Evolutionary conservation across 164 flowering plant species (phyloP).

Genomic region (Magnolia kwangsiensis): DNA sequence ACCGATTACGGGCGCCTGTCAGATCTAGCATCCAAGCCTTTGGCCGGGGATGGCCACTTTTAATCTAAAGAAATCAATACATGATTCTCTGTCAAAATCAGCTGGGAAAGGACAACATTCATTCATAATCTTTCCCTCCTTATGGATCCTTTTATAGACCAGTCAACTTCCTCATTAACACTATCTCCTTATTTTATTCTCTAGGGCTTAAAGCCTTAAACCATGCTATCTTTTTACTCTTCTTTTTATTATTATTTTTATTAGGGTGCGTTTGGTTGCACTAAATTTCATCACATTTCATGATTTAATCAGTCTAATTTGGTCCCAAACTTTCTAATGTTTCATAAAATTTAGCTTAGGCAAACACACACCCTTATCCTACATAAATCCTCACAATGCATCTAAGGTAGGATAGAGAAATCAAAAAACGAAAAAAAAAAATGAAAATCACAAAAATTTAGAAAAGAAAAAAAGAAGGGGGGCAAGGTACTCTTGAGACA

Average conservation of each 20-base stretch:
- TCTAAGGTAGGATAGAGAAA: too few species aligned
- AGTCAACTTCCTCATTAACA: not conserved
- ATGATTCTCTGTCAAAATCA: slow-evolving; percentile 11
- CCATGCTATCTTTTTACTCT: not conserved
- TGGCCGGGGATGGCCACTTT: too few species aligned
- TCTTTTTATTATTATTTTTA: not conserved
- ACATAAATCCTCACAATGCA: too few species aligned
- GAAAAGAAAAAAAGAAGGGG: too few species aligned
- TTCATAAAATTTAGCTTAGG: too few species aligned
- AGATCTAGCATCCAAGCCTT: slow-evolving; percentile 4
- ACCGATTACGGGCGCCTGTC: slow-evolving; percentile 24
- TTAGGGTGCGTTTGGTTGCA: not conserved
- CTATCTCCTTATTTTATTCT: not conserved
- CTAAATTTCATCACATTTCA: too few species aligned
- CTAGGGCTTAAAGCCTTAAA: not conserved
- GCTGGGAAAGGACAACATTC: slow-evolving; percentile 18
- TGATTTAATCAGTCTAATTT: too few species aligned
- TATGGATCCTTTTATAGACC: not conserved
- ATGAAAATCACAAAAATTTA: too few species aligned
- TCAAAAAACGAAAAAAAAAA: too few species aligned
- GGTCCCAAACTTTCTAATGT: too few species aligned
- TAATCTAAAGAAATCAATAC: not conserved
- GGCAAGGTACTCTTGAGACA: too few species aligned
- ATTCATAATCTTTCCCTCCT: not conserved
- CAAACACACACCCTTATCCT: too few species aligned